Conservation (phyloP, 129 eudicot species). For the Chrysanthemum lavandulifolium region DNA sequence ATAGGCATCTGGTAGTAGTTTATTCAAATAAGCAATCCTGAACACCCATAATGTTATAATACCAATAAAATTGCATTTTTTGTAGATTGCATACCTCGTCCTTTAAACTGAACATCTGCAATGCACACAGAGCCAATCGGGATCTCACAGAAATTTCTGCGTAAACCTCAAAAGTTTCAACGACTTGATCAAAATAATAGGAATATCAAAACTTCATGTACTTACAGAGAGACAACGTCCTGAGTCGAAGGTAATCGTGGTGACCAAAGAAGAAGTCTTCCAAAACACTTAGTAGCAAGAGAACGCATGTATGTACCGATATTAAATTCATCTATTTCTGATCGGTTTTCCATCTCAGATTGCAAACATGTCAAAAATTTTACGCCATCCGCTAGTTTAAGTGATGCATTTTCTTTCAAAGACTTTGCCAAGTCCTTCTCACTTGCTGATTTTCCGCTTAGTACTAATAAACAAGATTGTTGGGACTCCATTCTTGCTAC, state of each 20-base stretch:
- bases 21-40: too few relatives aligned
- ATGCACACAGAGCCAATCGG: constrained; percentile 77
- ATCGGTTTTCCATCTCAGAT: constrained; percentile 35
- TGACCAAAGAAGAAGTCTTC: constrained; percentile 64
- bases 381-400: constrained; percentile 52
- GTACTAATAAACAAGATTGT: constrained; percentile 39
- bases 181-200: not conserved
- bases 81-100: constrained; percentile 58
- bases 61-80: not conserved
- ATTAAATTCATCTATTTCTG: constrained; percentile 29
- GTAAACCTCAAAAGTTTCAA: constrained; percentile 16
- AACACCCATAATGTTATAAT: not conserved
- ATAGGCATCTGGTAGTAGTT: too few relatives aligned
- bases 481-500: constrained; percentile 54
- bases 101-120: constrained; percentile 78
- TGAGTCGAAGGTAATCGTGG: constrained; percentile 73
- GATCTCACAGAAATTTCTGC: constrained; percentile 62
- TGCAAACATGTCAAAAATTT: constrained; percentile 38
- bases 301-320: constrained; percentile 38
- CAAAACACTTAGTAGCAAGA: constrained; percentile 49
- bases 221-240: constrained; percentile 71
- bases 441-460: constrained; percentile 57
- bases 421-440: constrained; percentile 57
- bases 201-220: not conserved
- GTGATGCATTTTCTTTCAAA: constrained; percentile 42